Conservation (phyloP, 1,139 yeast genomes). For the Zygosaccharomyces sapae region DNA sequence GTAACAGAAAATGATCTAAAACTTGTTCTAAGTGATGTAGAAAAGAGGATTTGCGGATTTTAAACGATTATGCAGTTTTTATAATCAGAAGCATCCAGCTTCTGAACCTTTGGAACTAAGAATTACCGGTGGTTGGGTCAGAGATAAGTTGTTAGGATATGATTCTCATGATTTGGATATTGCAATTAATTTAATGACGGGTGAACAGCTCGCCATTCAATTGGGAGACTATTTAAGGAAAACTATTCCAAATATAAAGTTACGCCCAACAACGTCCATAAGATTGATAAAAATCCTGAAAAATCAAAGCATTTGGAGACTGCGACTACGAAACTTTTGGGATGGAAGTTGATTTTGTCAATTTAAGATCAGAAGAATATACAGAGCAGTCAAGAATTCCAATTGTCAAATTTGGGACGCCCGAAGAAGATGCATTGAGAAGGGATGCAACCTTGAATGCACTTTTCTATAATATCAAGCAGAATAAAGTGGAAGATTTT, state of each 20-base stretch:
- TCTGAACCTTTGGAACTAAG: slow-evolving; percentile 50
- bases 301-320: slow-evolving; percentile 95
- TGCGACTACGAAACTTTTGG: slow-evolving; percentile 82
- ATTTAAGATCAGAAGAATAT: slow-evolving; percentile 81
- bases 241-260: slow-evolving; percentile 42
- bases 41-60: slow-evolving; percentile 28
- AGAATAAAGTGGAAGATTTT: slow-evolving; percentile 71
- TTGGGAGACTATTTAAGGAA: slow-evolving; percentile 51
- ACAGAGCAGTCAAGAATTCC: slow-evolving; percentile 83
- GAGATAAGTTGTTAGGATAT: slow-evolving; percentile 82
- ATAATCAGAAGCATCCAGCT: slow-evolving; percentile 17
- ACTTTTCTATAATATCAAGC: slow-evolving; percentile 73
- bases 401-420: slow-evolving; percentile 69
- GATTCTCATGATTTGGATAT: slow-evolving; percentile 86
- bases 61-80: slow-evolving; percentile 30
- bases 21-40: slow-evolving; percentile 22
- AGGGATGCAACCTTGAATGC: slow-evolving; percentile 95
- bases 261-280: slow-evolving; percentile 55
- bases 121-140: slow-evolving; percentile 98
- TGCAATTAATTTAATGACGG: slow-evolving; percentile 78
- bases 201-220: slow-evolving; percentile 75
- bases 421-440: slow-evolving; percentile 84
- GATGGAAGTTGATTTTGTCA: slow-evolving; percentile 86
- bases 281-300: slow-evolving; percentile 87
- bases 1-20: slow-evolving; percentile 8